Base-by-base conservation (phyloP, 345 rosid genomes). In the Ailanthus altissimus region DNA sequence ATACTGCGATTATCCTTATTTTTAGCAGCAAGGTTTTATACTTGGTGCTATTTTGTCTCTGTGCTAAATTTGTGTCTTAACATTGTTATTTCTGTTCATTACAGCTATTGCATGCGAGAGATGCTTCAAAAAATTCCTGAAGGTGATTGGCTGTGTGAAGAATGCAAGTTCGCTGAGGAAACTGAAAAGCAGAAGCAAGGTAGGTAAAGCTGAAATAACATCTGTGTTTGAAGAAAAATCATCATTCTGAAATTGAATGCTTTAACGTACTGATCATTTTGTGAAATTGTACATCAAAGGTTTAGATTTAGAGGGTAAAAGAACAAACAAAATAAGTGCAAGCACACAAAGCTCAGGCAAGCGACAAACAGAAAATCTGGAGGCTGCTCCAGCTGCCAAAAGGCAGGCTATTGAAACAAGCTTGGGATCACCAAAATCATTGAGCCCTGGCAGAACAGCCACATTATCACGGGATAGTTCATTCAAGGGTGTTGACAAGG, bases 121-220 rank as follows among this genome's bases (percentile, higher is more conserved):
- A 97, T 85, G 96, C 88, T 90, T 81, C 87, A 82, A 77, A 87
- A 89, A 77, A 88, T 92, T 78, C 99, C 99, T 65, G 94, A 86
- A 81, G 93, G 89, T 83, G 91, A 94, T 66, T 97, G 99, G 99
- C 88, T 94, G 15, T 97, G 99, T 78, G 99, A 97, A 85, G 98
- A 91, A 83, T 97, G 99, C 89, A 87, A 91, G 84, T 75, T 88
- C 74, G 82, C 88, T 18, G 38, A 32, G 38, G 38, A 32, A 32
- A 32, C 38, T 1, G 38, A 32, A 32, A 32, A 32, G 38, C 67
- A 56, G 60, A 56, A 56, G 21, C 60, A 56, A 8, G 60, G 75
- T 72, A 72, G 21, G 97, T 92, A 81, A 85, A 72, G 75, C 78
- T 67, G 78, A 78, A 73, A 26, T 67, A 21, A 65, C 59, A 46